phyloP scores from a whole-genome alignment of 805 yeast species.

The Pichia exigua region DNA sequence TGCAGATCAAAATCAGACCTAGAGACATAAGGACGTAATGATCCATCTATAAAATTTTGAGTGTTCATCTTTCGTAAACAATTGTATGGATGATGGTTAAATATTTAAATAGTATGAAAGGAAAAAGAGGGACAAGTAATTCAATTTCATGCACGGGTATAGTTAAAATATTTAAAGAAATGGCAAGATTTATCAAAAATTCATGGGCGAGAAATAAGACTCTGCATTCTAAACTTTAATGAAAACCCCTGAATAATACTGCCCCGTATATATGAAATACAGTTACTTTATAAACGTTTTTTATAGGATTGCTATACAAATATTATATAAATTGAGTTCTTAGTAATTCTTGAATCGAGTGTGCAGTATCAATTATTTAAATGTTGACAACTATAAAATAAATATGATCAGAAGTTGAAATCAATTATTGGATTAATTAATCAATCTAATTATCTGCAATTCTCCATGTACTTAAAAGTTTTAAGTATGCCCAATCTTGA shows the following conservation, averaged over 20 bases:
- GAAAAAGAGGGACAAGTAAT: neutral
- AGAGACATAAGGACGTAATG: slow-evolving; percentile 28
- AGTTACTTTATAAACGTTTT: neutral
- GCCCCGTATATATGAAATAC: neutral
- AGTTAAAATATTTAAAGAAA: neutral
- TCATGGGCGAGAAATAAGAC: neutral
- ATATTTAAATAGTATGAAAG: neutral
- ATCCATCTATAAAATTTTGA: slow-evolving; percentile 19
- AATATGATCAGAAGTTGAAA: neutral
- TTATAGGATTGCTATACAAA: neutral
- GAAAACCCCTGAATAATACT: too few species aligned
- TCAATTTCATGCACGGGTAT: too few species aligned
- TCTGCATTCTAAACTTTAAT: neutral
- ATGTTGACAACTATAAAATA: too few species aligned
- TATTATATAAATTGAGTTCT: neutral
- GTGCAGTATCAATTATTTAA: neutral
- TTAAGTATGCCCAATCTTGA: slow-evolving; percentile 40
- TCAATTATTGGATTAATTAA: neutral
- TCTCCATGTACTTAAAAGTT: slow-evolving; percentile 53
- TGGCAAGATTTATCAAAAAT: neutral
- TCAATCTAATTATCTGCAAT: slow-evolving; percentile 9
- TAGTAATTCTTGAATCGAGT: neutral
- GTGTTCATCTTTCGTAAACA: slow-evolving; percentile 14
- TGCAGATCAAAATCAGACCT: slow-evolving; percentile 26
- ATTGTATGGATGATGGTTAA: neutral